phyloP scores from a whole-genome alignment of 805 yeast species.

The Saccharomyces kudriavzevii region DNA sequence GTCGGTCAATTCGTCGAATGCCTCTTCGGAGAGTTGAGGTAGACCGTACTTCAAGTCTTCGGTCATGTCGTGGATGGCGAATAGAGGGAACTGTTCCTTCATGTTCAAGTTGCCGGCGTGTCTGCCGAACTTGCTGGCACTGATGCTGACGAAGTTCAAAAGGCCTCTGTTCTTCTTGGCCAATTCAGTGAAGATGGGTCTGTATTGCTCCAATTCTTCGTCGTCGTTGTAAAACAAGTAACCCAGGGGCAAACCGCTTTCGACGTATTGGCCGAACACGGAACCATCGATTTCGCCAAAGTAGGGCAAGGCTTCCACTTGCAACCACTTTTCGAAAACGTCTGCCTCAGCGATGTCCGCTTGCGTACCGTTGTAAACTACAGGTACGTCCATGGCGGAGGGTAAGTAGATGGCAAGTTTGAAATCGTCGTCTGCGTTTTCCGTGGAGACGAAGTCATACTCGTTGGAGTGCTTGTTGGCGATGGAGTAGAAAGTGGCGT shows the following conservation, averaged over 20 bases:
- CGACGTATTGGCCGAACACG: conserved; percentile 69
- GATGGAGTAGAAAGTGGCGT: conserved; percentile 49
- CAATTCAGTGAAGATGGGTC: conserved; percentile 45
- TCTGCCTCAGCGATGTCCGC: conserved; percentile 34
- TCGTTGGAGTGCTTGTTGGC: conserved; percentile 62
- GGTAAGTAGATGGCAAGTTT: conserved; percentile 28
- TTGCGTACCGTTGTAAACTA: conserved; percentile 21
- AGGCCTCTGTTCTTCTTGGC: conserved; percentile 75
- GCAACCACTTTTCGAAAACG: conserved; percentile 37
- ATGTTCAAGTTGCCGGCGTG: conserved; percentile 86
- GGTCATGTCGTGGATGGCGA: conserved; percentile 71
- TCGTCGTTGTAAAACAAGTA: conserved; percentile 74
- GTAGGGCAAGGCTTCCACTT: conserved; percentile 21
- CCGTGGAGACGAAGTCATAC: conserved; percentile 46
- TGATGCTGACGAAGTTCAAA: conserved; percentile 80
- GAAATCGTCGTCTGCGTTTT: conserved; percentile 31
- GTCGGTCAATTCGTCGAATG: conserved; percentile 17
- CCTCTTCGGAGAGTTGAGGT: conserved; percentile 42
- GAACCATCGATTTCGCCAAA: conserved; percentile 65
- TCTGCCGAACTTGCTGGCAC: conserved; percentile 71
- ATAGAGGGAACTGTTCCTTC: conserved; percentile 81
- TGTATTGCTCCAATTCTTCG: conserved; percentile 56
- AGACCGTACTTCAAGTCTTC: conserved; percentile 71
- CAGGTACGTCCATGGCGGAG: conserved; percentile 26
- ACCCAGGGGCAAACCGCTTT: conserved; percentile 68